Percentiles rank a stretch among this genome's conserved stretches.
Conservation (phyloP, 2,329 filamentous ascomycete species). For the Colletotrichum caudatum region DNA sequence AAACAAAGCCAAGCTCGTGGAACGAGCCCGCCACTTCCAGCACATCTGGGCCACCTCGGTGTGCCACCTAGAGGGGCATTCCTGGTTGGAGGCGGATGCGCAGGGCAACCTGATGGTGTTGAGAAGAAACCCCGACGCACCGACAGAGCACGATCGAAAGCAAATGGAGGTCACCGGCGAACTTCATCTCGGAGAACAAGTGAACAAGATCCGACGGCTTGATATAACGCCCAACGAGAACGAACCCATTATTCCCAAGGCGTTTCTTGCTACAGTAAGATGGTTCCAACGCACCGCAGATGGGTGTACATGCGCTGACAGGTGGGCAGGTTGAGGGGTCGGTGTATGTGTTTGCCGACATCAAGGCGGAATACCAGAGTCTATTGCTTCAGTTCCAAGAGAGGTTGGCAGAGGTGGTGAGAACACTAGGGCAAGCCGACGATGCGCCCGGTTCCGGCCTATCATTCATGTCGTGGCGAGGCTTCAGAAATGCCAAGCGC, state of each 20-base stretch:
- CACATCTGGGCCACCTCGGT: slow-evolving; percentile 86
- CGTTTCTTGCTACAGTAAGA: slow-evolving; percentile 89
- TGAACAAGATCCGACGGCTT: slow-evolving; percentile 86
- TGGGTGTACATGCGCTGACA: slow-evolving; percentile 40
- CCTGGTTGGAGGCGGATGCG: slow-evolving; percentile 86
- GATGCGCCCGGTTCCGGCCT: slow-evolving; percentile 18
- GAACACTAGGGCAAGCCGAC: slow-evolving; percentile 77
- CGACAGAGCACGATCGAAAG: slow-evolving; percentile 78
- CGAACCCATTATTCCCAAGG: slow-evolving; percentile 80
- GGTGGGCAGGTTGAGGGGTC: slow-evolving; percentile 81
- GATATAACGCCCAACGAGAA: slow-evolving; percentile 73
- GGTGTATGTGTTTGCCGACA: slow-evolving; percentile 88
- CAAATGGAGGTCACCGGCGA: slow-evolving; percentile 82
- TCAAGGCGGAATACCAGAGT: slow-evolving; percentile 78
- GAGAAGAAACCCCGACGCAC: slow-evolving; percentile 77
- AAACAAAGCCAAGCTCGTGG: slow-evolving; percentile 72
- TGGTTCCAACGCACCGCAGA: background rate
- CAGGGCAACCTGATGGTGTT: slow-evolving; percentile 89
- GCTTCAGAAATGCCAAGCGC: slow-evolving; percentile 79
- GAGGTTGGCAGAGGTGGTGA: slow-evolving; percentile 74
- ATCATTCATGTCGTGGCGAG: slow-evolving; percentile 80
- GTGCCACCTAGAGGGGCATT: slow-evolving; percentile 76
- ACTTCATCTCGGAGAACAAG: slow-evolving; percentile 89
- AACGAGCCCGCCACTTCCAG: slow-evolving; percentile 84
- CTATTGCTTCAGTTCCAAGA: slow-evolving; percentile 85